Conservation (phyloP, 768 basidiomycete genomes). For the Pisolithus albus region DNA sequence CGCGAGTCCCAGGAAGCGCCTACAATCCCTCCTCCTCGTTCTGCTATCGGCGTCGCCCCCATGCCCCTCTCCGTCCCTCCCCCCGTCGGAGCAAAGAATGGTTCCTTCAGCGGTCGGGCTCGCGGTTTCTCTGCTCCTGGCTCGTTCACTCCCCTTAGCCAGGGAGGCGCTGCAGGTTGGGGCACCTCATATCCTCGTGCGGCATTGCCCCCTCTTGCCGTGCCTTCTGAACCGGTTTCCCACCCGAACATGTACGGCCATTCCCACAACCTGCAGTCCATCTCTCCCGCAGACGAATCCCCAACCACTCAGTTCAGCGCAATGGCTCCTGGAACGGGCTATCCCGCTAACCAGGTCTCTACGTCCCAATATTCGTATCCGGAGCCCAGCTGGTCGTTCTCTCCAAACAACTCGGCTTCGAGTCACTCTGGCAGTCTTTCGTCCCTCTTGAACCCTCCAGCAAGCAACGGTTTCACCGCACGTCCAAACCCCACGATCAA, state of each 20-base stretch:
- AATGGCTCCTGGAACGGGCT: constrained; percentile 28
- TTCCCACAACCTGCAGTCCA: constrained; percentile 26
- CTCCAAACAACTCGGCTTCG: constrained; percentile 47
- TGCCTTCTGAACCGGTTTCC: constrained; percentile 68
- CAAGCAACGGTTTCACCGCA: constrained; percentile 33
- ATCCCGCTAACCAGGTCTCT: constrained; percentile 28
- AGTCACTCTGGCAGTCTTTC: constrained; percentile 70
- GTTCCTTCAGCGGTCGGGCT: constrained; percentile 47
- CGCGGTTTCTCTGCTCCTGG: constrained; percentile 83
- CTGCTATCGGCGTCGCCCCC: constrained; percentile 63
- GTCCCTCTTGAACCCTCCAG: constrained; percentile 68
- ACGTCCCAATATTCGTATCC: constrained; percentile 58
- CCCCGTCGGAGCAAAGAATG: constrained; percentile 29
- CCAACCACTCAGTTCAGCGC: constrained; percentile 43
- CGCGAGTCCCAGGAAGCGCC: constrained; percentile 65
- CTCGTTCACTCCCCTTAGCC: constrained; percentile 66
- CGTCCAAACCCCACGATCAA: constrained; percentile 66
- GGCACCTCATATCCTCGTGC: constrained; percentile 51
- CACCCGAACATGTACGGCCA: constrained; percentile 59
- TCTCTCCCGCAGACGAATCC: constrained; percentile 66
- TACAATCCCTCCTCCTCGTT: constrained; percentile 67
- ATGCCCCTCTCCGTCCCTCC: constrained; percentile 63
- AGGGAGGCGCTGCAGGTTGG: constrained; percentile 53
- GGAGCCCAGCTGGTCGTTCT: constrained; percentile 52
- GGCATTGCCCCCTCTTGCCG: constrained; percentile 74